Evolutionary conservation across 2,329 filamentous ascomycete genomes (phyloP).

Genomic region (Rhinocladiella mackenziei): DNA sequence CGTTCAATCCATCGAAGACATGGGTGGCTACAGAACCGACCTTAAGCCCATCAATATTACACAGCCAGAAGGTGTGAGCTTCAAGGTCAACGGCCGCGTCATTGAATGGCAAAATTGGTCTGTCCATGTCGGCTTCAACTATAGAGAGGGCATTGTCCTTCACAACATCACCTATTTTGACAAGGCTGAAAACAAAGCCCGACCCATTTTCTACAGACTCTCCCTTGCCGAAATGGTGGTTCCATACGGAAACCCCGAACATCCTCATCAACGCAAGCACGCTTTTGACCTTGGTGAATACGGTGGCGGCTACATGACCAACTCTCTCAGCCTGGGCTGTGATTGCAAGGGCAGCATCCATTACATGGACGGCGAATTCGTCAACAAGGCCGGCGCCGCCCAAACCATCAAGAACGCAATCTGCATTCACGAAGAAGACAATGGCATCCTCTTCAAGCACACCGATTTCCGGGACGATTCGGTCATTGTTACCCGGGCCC

Average conservation of each 20-base stretch:
- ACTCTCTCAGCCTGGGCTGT: slow-evolving; percentile 45
- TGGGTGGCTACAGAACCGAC: slow-evolving; percentile 71
- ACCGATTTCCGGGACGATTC: slow-evolving; percentile 90
- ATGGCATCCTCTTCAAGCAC: slow-evolving; percentile 89
- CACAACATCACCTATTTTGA: slow-evolving; percentile 90
- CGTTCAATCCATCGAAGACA: slow-evolving; percentile 64
- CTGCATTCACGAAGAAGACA: slow-evolving; percentile 92
- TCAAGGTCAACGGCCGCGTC: slow-evolving; percentile 67
- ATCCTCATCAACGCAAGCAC: slow-evolving; percentile 48
- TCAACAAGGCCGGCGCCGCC: slow-evolving; percentile 59
- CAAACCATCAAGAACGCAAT: slow-evolving; percentile 88
- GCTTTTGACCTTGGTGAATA: slow-evolving; percentile 48
- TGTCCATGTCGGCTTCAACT: slow-evolving; percentile 91
- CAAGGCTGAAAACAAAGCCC: slow-evolving; percentile 60
- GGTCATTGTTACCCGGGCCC: slow-evolving; percentile 75
- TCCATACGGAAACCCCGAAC: slow-evolving; percentile 57
- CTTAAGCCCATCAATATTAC: slow-evolving; percentile 85
- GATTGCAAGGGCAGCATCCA: slow-evolving; percentile 83
- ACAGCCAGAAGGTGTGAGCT: slow-evolving; percentile 84
- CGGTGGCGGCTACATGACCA: slow-evolving; percentile 48
- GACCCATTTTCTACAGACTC: slow-evolving; percentile 82
- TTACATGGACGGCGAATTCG: slow-evolving; percentile 81
- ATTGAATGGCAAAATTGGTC: slow-evolving; percentile 93
- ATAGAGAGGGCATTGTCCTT: slow-evolving; percentile 83
- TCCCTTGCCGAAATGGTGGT: slow-evolving; percentile 93